Evolutionary conservation across 305 asterid species (phyloP), one percentile per base, ranked within the genome.

Genomic region (Striga hermonthica): DNA sequence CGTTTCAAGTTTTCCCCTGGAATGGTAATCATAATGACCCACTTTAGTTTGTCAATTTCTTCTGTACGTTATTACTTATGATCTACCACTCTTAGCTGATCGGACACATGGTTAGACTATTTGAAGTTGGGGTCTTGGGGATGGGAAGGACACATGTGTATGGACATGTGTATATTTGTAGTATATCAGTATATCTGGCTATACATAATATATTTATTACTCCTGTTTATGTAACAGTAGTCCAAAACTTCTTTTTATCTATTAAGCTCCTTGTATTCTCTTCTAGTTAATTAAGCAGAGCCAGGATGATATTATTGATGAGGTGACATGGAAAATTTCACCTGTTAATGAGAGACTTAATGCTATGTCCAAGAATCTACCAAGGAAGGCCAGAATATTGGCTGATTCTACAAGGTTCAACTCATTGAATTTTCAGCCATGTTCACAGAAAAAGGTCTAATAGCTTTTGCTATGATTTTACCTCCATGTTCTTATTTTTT

Each of bases 1-100:
- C 84, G 99, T 22, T 81, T 84, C 85, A 93, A 93, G 80, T 93
- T 93, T 82, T 93, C 99, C 15, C 99, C 96, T 15, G 99, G 99
- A 80, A 93, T 93, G 99, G 97, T 91, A 81, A 71, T 76, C 14
- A 10, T 64, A 11, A 7, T 14, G 52, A 13, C 4, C 64, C 65
- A 45, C 59, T 57, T 14, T 31, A 22, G 10, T 31, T 34, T 14
- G 13, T 34, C 56, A 55, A 48, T 43, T 69, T 61, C 47, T 68
- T 70, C 10, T 28, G 53, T 36, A 3, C 52, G 44, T 70, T 41
- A 39, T 7, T 53, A 15, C 36, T 73, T 35, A 55, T 62, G 39
- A 57, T 53, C 9, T 13, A 67, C 65, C 8, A 47, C 28, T 52
- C 40, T 67, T 49, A 38, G 36, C 39, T 57, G 31, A 64, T 56